A percentile compares a stretch with the other conserved stretches of the same genome.
These are phyloP conservation scores for Colletotrichum tofieldiae DNA, from an alignment of 2,329 filamentous ascomycete genomes.

Conservation along the genomic window DNA sequence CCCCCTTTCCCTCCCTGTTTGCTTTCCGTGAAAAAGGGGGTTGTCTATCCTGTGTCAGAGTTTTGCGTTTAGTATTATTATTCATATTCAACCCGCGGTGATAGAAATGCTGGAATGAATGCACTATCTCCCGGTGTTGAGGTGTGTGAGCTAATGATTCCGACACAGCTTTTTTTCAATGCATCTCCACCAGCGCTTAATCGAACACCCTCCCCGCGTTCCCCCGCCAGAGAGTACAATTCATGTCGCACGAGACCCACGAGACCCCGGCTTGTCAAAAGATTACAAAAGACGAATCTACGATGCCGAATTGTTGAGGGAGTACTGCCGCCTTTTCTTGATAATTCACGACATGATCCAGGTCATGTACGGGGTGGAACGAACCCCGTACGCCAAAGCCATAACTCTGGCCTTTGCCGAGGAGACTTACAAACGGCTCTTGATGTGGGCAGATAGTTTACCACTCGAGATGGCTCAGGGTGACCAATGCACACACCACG, in stretches of 20 bases:
- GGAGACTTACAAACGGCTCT: slow-evolving; percentile 55
- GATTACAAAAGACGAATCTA: neutral
- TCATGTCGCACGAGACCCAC: neutral
- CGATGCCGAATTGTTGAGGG: neutral
- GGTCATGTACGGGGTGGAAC: slow-evolving; percentile 40
- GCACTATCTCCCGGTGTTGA: neutral
- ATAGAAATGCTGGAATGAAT: neutral
- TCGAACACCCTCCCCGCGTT: neutral
- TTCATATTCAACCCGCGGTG: neutral
- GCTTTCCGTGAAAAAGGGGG: neutral
- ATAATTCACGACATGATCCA: slow-evolving; percentile 55
- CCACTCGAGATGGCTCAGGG: slow-evolving; percentile 48
- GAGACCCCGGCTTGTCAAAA: neutral
- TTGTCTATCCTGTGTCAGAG: too few species aligned
- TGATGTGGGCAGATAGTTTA: slow-evolving; percentile 56
- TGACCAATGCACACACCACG: slow-evolving; percentile 51
- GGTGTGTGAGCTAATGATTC: neutral
- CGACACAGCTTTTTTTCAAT: neutral
- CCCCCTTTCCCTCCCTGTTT: neutral
- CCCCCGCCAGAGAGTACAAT: neutral
- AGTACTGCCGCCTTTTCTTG: slow-evolving; percentile 53
- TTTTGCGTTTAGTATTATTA: too few species aligned
- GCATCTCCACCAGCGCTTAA: slow-evolving; percentile 1
- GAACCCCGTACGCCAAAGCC: slow-evolving; percentile 15
- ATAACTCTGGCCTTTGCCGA: slow-evolving; percentile 50